A percentile compares a stretch with the other conserved stretches of the same genome.
Evolutionary conservation across 192 early-diverging fungal genomes (phyloP).

Genomic region (Linnemannia elongata): DNA sequence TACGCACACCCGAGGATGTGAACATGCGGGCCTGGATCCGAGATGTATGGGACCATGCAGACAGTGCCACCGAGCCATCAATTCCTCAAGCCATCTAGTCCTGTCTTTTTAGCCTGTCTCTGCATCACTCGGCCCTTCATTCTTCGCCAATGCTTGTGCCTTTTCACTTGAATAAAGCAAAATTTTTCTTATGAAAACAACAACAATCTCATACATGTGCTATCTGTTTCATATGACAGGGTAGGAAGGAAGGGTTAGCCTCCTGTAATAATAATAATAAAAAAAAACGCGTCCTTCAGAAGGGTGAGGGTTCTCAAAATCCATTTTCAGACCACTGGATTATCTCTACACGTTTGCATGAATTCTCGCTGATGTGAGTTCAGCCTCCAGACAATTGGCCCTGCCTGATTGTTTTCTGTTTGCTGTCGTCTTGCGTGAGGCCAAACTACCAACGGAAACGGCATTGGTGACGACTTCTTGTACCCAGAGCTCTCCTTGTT

Average conservation of each 20-base stretch:
- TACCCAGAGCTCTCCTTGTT: background rate
- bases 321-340: background rate
- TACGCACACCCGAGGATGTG: conserved; percentile 47
- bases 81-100: conserved; percentile 2
- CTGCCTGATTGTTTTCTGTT: too few species aligned
- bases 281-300: background rate
- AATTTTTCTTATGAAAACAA: background rate
- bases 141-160: background rate
- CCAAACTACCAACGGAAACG: too few species aligned
- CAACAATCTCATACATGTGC: background rate
- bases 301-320: background rate
- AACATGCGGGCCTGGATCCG: conserved; percentile 78
- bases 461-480: too few species aligned
- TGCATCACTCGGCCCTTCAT: background rate
- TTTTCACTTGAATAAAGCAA: background rate
- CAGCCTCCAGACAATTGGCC: too few species aligned
- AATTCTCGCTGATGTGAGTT: too few species aligned
- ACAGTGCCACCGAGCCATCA: background rate
- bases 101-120: background rate
- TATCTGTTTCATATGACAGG: background rate
- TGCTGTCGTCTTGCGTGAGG: too few species aligned
- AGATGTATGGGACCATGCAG: conserved; percentile 68
- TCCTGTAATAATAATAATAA: background rate
- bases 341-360: background rate
- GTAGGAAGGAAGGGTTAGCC: background rate